Evolutionary conservation across 2,329 filamentous ascomycete genomes (phyloP), one percentile per base, ranked within the genome.

Genomic region (Coniochaeta hoffmannii): DNA sequence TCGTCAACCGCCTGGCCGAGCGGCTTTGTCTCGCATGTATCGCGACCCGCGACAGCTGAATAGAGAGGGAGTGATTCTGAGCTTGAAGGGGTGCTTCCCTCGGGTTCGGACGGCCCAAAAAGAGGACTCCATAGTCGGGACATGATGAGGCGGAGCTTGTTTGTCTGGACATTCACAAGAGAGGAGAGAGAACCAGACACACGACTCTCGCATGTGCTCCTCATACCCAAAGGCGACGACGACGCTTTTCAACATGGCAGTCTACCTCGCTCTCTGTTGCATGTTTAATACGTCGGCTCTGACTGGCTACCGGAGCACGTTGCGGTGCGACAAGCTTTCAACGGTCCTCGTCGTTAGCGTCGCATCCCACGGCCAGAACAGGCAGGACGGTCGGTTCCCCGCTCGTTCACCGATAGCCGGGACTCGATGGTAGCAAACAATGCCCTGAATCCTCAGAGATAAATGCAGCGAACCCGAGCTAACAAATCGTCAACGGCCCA

Each of bases 11-110:
- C 6, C 2, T 2, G 3, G 15, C 12, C 3, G 5, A 4, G 11
- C 19, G 11, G 41, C 8, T 26, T 46, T 24, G 41, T 11, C 22
- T 17, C 4, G 9, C 15, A 30, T 10, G 22, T 17, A 2, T 56
- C 54, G 49, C 34, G 35, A 15, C 35, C 12, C 3, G 36, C 36
- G 15, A 53, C 22, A 35, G 34, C 32, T 3, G 54, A 56, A 50
- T 56, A 56, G 17, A 56, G 49, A 19, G 54, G 49, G 5, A 56
- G 54, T 2, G 49, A 46, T 17, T 46, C 41, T 9, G 41, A 46
- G 41, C 41, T 46, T 9, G 19, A 7, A 28, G 41, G 22, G 14
- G 8, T 2, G 12, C 11, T 46, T 15, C 41, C 41, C 12, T 28
- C 3, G 41, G 22, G 26, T 4, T 8, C 22, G 11, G 41, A 14